A percentile compares a stretch with the other conserved stretches of the same genome.
These are phyloP conservation scores for Bryum argenteum DNA, from an alignment of 225 moss, liverwort and hornwort species.

Conservation along the genomic window DNA sequence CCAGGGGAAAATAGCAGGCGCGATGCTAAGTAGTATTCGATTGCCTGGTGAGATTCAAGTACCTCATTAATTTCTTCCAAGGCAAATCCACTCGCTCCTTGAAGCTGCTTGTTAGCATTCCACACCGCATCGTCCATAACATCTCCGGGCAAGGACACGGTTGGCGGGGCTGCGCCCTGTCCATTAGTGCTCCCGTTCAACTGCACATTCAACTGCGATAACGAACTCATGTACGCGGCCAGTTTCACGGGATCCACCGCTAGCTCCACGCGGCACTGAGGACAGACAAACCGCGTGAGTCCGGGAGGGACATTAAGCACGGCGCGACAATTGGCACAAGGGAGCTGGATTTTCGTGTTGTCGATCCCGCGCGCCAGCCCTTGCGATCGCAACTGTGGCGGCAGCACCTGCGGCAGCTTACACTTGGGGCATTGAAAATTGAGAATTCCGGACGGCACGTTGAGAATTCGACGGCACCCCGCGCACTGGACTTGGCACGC, in stretches of 20 bases:
- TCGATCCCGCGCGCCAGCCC: slow-evolving; percentile 81
- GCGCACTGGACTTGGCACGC: slow-evolving; percentile 98
- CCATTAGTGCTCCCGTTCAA: slow-evolving; percentile 27
- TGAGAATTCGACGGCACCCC: slow-evolving; percentile 84
- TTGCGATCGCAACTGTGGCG: slow-evolving; percentile 78
- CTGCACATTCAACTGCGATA: slow-evolving; percentile 63
- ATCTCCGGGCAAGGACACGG: slow-evolving; percentile 42
- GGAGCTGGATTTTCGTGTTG: slow-evolving; percentile 86
- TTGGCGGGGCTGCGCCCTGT: slow-evolving; percentile 31
- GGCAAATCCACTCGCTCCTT: slow-evolving; percentile 35
- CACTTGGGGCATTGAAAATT: slow-evolving; percentile 98
- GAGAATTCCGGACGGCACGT: slow-evolving; percentile 87
- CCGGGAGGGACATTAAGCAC: slow-evolving; percentile 94
- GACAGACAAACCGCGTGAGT: slow-evolving; percentile 90
- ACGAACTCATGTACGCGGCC: slow-evolving; percentile 75
- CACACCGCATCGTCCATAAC: slow-evolving; percentile 56
- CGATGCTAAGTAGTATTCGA: background rate
- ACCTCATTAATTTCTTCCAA: slow-evolving; percentile 97
- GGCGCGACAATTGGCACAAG: slow-evolving; percentile 95
- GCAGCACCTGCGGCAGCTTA: slow-evolving; percentile 92
- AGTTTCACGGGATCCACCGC: slow-evolving; percentile 96
- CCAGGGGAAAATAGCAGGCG: slow-evolving; percentile 5
- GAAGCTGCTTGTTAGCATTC: slow-evolving; percentile 53
- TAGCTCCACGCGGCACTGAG: slow-evolving; percentile 97
- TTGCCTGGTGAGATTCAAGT: background rate